phyloP scores from a whole-genome alignment of 2,329 filamentous ascomycete genomes.

The Onygenales sp. region DNA sequence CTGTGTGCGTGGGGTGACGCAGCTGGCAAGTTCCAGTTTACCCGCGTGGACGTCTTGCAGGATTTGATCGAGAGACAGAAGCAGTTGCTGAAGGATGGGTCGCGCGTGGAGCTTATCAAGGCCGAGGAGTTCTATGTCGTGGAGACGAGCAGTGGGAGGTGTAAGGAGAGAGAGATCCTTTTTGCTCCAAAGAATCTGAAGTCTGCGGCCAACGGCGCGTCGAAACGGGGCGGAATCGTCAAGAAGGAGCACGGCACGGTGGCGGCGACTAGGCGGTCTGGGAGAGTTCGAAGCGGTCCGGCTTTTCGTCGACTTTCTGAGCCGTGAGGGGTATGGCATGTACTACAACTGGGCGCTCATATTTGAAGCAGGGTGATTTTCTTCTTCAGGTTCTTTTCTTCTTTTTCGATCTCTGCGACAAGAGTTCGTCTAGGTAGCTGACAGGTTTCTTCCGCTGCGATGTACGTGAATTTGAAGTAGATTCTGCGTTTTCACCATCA shows the following conservation, averaged over 20 bases:
- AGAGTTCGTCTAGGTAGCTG: slow-evolving; percentile 47
- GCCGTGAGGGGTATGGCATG: no score
- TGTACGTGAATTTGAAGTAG: slow-evolving; percentile 12
- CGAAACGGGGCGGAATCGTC: no score
- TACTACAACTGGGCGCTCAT: no score
- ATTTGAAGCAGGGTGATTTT: not conserved
- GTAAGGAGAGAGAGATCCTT: not conserved
- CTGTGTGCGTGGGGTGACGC: not conserved
- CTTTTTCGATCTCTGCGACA: slow-evolving; percentile 39
- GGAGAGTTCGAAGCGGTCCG: no score
- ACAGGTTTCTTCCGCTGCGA: slow-evolving; percentile 29
- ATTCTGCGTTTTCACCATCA: slow-evolving; percentile 9
- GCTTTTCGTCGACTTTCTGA: no score
- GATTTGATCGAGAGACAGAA: not conserved
- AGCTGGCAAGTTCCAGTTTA: not conserved
- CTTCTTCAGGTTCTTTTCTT: slow-evolving; percentile 29
- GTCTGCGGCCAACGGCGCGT: no score
- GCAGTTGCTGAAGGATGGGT: not conserved
- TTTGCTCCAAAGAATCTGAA: not conserved
- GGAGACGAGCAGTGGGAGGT: not conserved
- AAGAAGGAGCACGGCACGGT: no score
- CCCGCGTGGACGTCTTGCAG: not conserved
- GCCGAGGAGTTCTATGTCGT: not conserved
- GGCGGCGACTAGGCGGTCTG: no score
- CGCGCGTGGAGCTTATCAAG: not conserved